Conservation (phyloP, 83 land plant species). For the Picea abies region DNA sequence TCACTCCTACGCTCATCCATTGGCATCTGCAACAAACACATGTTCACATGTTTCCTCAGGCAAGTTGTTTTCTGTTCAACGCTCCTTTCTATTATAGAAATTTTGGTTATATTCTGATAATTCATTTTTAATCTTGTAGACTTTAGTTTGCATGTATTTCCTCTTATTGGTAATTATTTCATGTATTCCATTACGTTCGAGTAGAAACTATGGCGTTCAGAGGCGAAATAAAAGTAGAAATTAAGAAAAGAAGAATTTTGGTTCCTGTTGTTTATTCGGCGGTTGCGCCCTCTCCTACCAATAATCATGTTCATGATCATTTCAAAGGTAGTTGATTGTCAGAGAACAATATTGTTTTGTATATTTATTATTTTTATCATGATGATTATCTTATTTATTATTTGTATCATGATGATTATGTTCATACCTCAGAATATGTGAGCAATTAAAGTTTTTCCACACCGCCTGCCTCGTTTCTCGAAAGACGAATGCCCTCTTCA, state of each 20-base stretch:
- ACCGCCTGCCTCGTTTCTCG: too few relatives aligned
- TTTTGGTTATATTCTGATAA: not conserved
- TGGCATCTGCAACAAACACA: slow-evolving; percentile 33
- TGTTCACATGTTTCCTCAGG: not conserved
- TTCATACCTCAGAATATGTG: too few relatives aligned
- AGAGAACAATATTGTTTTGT: too few relatives aligned
- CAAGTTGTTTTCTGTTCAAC: not conserved
- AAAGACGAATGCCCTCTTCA: too few relatives aligned
- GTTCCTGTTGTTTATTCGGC: not conserved
- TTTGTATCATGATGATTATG: too few relatives aligned
- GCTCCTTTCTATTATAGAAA: not conserved
- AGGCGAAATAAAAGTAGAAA: slow-evolving; percentile 1
- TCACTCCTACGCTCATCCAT: slow-evolving; percentile 46
- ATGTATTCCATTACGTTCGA: not conserved
- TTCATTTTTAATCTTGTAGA: not conserved
- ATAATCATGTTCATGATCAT: too few relatives aligned
- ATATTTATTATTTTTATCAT: too few relatives aligned
- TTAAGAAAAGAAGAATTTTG: slow-evolving; percentile 22
- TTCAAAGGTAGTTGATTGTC: too few relatives aligned
- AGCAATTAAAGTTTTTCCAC: too few relatives aligned
- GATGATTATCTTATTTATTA: too few relatives aligned
- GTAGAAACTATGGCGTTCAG: not conserved
- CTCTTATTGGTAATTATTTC: not conserved
- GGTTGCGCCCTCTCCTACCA: not conserved
- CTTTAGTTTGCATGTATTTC: not conserved